Evolutionary conservation across 371 early-diverging fungal genomes (phyloP), one percentile per base, ranked within the genome.

Genomic region (Mortierella sp.): DNA sequence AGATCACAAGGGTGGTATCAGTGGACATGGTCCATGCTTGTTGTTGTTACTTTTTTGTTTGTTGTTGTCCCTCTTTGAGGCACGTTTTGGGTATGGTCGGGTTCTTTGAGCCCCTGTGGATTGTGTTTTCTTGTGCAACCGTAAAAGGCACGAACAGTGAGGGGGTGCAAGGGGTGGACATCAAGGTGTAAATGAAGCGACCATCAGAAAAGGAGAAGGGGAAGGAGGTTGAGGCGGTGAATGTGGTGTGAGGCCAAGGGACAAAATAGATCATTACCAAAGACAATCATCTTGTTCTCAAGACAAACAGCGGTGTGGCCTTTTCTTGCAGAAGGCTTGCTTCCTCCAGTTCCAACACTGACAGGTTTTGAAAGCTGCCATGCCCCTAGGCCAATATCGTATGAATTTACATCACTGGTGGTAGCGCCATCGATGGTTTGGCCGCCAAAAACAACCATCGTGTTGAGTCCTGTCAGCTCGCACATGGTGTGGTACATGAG

Each of bases 401-500:
- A 69, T 0, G 61, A 58, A 30, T 74, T 51, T 26, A 74, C 62
- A 1, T 23, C 39, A 47, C 54, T 69, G 55, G 43, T 61, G 24
- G 70, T 41, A n/a, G 1, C 42, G 28, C 23, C 51, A 39, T 30
- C 1, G 28, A 50, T 48, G 54, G 64, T 69, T 18, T 43, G 61
- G 27, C 76, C 76, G n/a, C 76, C 76, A 61, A 74, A 74, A 61
- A 62, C 24, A 13, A 53, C 50, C 76, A 74, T 69, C 23, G 5
- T 42, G 39, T 74, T 69, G 38, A 69, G 51, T 18, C 70, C 76
- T 6, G 76, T 9, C 21, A 74, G 58, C 24, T 49, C 64, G 51
- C 76, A 74, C 76, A 74, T 69, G 2, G 76, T 69, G 31, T 74
- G 76, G 28, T 64, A 74, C 70, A 62, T 62, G 43, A 74, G 54